Base-by-base conservation (phyloP, 768 basidiomycete genomes). In the Podaxis carcinomalis region DNA sequence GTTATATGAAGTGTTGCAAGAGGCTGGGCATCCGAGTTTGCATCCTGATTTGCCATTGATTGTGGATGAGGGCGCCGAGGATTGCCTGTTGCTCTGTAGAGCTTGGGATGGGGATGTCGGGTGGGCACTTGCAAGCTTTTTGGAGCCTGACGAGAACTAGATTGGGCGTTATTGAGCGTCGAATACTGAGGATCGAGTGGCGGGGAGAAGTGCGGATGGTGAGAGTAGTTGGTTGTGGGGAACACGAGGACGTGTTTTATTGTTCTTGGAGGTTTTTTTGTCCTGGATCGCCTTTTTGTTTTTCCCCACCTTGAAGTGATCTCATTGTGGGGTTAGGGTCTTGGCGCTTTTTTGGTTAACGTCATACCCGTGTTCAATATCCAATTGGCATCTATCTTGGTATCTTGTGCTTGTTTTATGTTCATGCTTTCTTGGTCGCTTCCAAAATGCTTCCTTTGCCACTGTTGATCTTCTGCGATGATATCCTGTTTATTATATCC, bases 81-180 rank as follows among this genome's bases (percentile, higher is more conserved):
- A 93, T 66, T 92, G 91, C 73, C 73, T 93, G 63, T 73, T 93
- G 56, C 79, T 93, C 25, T 90, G 87, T 63, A 76, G 90, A 46
- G 83, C 88, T 69, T 70, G 67, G 36, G 58, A 63, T 3, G 81
- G 83, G 10, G 77, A 80, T 9, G 79, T 92, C 16, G 91, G 91
- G 0, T 93, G 92, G 92, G 87, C 87, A 2, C 70, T 93, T 63
- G 91, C 91, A 37, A 92, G 91, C 70, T 93, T 92, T 73, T 71
- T 93, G 70, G 78, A 87, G 27, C 89, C 89, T 7, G 67, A 86
- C 61, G 80, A 78, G 32, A 36, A 5, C 5, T 44, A 44, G n/a
- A 9, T 21, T 44, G 6, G 42, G 6, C 19, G 42, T n/a, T 49
- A 5, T 25, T 23, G 47, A 21, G 19, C 42, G 40, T 5, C 39